These are phyloP conservation scores for Arachis stenosperma DNA, from an alignment of 306 rosid species.

Conservation along the genomic window DNA sequence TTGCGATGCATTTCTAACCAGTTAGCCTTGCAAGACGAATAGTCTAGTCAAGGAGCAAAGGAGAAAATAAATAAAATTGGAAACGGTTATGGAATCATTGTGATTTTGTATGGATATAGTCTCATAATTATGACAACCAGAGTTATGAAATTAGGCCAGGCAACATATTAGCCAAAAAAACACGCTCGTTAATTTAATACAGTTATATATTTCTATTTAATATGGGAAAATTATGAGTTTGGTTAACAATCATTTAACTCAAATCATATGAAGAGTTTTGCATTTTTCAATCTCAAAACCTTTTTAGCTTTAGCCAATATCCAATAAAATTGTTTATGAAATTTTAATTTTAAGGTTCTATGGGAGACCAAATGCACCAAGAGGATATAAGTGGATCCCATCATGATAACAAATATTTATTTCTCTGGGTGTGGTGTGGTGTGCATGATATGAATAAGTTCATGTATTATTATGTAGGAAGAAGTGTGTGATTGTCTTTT, in stretches of 20 bases:
- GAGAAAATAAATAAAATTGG: background rate
- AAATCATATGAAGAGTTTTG: background rate
- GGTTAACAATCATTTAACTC: background rate
- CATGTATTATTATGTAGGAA: background rate
- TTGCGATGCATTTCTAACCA: too few species aligned
- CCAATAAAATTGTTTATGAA: background rate
- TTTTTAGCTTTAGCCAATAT: background rate
- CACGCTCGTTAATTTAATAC: too few species aligned
- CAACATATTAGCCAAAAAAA: background rate
- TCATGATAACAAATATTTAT: background rate
- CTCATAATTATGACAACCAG: background rate
- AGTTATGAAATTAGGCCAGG: background rate
- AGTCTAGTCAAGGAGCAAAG: background rate
- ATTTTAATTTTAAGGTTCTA: background rate
- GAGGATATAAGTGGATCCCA: background rate
- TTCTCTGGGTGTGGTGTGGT: background rate
- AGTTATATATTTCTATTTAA: too few species aligned
- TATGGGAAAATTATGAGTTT: background rate
- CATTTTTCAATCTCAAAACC: background rate
- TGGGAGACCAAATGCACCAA: background rate
- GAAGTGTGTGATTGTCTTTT: background rate
- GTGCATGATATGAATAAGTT: slow-evolving; percentile 13
- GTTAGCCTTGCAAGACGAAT: too few species aligned
- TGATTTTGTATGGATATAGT: background rate
- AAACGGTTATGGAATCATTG: background rate